Conservation (phyloP, 345 rosid genomes). For the Salix dunnii region DNA sequence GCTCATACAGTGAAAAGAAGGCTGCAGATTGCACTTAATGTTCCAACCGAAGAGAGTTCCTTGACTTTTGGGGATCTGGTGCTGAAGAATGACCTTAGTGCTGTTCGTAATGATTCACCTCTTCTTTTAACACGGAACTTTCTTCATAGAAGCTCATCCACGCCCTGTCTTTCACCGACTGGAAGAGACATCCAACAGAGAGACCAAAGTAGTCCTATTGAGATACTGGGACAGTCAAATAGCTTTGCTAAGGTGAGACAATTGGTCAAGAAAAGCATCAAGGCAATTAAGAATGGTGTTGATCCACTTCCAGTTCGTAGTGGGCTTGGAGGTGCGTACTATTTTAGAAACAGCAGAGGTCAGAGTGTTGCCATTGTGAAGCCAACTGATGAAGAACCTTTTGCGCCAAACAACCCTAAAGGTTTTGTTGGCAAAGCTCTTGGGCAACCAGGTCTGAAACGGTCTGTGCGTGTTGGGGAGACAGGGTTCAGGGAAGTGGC, state of each 20-base stretch:
- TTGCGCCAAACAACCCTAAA: constrained; percentile 97
- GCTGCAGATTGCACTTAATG: constrained; percentile 83
- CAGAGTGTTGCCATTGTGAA: constrained; percentile 88
- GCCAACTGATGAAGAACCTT: constrained; percentile 99
- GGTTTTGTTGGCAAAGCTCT: constrained; percentile 98
- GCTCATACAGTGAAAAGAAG: constrained; percentile 91
- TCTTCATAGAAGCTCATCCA: constrained; percentile 89
- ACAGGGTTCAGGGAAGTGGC: constrained; percentile 97
- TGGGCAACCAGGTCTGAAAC: constrained; percentile 92
- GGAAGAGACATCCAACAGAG: constrained; percentile 76
- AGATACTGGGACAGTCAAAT: constrained; percentile 70
- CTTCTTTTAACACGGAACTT: constrained; percentile 75
- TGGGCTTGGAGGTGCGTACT: constrained; percentile 97
- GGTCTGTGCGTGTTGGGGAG: constrained; percentile 96
- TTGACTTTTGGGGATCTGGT: constrained; percentile 84
- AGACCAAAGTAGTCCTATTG: constrained; percentile 82
- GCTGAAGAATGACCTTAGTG: constrained; percentile 84
- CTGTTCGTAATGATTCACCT: constrained; percentile 79
- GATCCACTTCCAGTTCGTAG: constrained; percentile 72
- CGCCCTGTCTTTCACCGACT: constrained; percentile 95
- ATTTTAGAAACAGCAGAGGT: constrained; percentile 67
- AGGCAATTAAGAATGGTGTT: constrained; percentile 83
- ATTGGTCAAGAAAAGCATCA: constrained; percentile 63
- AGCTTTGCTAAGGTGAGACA: constrained; percentile 44
- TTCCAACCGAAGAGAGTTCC: constrained; percentile 75